phyloP scores from a whole-genome alignment of 1,139 yeast genomes.

The Taiozyma sp. region DNA sequence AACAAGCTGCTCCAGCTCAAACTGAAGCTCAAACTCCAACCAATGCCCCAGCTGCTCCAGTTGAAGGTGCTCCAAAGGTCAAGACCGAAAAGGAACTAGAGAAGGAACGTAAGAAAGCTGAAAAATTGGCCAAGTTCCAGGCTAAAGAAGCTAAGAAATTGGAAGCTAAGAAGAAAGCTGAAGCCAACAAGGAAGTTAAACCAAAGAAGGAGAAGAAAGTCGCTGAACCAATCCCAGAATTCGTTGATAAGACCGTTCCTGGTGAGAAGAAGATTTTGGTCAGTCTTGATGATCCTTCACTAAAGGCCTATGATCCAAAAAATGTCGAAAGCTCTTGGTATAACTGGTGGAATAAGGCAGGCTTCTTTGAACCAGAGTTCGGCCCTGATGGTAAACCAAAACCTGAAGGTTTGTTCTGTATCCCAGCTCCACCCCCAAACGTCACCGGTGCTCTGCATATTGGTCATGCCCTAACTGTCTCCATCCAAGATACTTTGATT shows the following conservation, averaged over 20 bases:
- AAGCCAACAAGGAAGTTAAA: slow-evolving; percentile 38
- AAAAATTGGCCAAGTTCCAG: slow-evolving; percentile 88
- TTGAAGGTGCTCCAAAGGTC: slow-evolving; percentile 13
- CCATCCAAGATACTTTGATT: slow-evolving; percentile 90
- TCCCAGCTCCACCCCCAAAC: slow-evolving; percentile 99
- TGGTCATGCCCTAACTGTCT: slow-evolving; percentile 95
- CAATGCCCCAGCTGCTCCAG: slow-evolving; percentile 1
- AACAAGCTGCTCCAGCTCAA: not conserved
- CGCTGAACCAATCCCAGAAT: slow-evolving; percentile 75
- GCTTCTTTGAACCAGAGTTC: slow-evolving; percentile 84
- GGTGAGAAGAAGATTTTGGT: slow-evolving; percentile 90
- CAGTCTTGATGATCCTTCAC: slow-evolving; percentile 85
- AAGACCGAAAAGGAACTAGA: slow-evolving; percentile 79
- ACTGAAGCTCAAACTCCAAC: slow-evolving; percentile 4
- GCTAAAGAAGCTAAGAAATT: slow-evolving; percentile 86
- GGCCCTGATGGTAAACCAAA: slow-evolving; percentile 68
- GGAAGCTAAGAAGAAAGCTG: slow-evolving; percentile 33
- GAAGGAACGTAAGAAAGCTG: slow-evolving; percentile 95
- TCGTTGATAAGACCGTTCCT: slow-evolving; percentile 72
- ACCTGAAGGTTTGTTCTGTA: slow-evolving; percentile 80
- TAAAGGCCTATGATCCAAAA: slow-evolving; percentile 90
- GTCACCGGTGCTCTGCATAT: slow-evolving; percentile 98
- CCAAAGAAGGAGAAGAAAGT: slow-evolving; percentile 72
- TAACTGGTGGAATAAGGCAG: slow-evolving; percentile 92
- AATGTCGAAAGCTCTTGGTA: slow-evolving; percentile 98